Base-by-base conservation (phyloP, 148 eudicot genomes). In the Spergularia bocconei region DNA sequence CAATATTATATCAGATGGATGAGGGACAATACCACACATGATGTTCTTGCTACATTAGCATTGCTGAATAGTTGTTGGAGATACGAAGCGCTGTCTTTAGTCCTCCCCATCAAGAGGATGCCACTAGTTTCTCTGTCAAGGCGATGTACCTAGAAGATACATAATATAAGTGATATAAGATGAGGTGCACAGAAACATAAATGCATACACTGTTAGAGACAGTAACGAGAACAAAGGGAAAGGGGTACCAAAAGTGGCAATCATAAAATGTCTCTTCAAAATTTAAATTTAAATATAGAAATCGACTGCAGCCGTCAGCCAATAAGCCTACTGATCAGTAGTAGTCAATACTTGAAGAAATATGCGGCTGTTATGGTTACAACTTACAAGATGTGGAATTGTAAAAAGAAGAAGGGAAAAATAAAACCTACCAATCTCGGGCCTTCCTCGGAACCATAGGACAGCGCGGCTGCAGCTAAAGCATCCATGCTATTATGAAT, bases 401-500 rank as follows among this genome's bases (percentile, higher is more conserved):
- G 47, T 21, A 60, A 38, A 23, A 47, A 77, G 48, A 4, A 4
- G 36, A 29, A 29, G 36, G 3, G 36, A 29, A 29, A 29, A 29
- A 0, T 29, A 51, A 72, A 67, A 36, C 86, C 83, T 84, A 93
- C 98, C 91, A 94, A 79, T 79, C 86, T 89, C 62, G 98, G 98
- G 78, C 97, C 93, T 81, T 94, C 98, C 48, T 90, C 90, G 48
- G 87, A 87, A 63, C 86, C 96, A 66, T 87, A 94, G 12, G 96
- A 85, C 78, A 91, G 82, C 19, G 98, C 97, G 67, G 97, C 97
- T 76, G 97, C 96, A 66, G 97, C 98, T 84, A 94, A 85, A 60
- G 93, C 98, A 86, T 94, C 98, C 97, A 94, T 90, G 87, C 97
- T 90, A 77, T 94, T 90, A 79, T 94, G 98, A 83, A 94, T 86